Evolutionary conservation across 2,329 filamentous ascomycete genomes (phyloP).

Genomic region (Zymoseptoria ardabiliae): DNA sequence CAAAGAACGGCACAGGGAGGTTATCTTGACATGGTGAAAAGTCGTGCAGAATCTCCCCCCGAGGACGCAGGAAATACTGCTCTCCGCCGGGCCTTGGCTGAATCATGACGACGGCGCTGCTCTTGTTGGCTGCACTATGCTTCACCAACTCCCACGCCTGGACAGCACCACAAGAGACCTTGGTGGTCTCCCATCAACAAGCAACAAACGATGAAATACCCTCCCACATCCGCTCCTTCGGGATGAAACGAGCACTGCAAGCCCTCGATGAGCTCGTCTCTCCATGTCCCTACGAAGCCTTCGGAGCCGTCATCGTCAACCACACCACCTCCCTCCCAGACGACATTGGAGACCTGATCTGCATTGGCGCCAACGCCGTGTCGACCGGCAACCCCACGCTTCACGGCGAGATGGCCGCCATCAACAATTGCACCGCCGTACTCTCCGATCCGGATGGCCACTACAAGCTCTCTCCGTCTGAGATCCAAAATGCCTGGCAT

Average conservation of each 20-base stretch:
- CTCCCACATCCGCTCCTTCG: not conserved
- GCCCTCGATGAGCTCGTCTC: not conserved
- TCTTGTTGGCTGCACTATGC: not conserved
- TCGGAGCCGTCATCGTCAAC: not conserved
- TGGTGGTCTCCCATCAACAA: not conserved
- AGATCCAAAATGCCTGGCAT: constrained; percentile 39
- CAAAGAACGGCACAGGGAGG: no score
- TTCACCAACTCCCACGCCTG: not conserved
- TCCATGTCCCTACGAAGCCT: not conserved
- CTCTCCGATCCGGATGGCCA: constrained; percentile 40
- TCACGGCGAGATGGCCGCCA: constrained; percentile 51
- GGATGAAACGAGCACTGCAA: not conserved
- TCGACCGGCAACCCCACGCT: constrained; percentile 45
- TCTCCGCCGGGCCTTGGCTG: no score
- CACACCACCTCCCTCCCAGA: not conserved
- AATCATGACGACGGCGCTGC: no score
- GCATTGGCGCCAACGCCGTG: constrained; percentile 43
- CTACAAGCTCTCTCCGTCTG: constrained; percentile 36
- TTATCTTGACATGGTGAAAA: no score
- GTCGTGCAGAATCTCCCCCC: no score
- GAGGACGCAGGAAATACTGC: no score
- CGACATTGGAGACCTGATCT: not conserved
- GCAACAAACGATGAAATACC: not conserved
- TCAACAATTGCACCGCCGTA: constrained; percentile 45
- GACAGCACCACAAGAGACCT: not conserved